Percentiles rank a stretch among this genome's conserved stretches.
These are phyloP conservation scores for Brassica rapa DNA, from an alignment of 345 rosid species.

Conservation along the genomic window DNA sequence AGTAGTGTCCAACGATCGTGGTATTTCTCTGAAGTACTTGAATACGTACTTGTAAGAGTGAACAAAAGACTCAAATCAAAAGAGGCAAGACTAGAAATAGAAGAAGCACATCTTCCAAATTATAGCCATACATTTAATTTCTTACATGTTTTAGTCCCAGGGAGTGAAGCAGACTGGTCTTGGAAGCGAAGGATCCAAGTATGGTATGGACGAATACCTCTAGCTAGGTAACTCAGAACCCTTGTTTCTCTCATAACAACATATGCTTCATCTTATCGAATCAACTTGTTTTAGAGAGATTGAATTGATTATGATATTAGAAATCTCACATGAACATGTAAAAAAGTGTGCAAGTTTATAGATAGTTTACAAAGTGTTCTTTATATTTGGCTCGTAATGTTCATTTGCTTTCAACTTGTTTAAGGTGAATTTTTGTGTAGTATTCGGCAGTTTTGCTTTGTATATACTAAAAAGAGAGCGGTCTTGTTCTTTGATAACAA, in stretches of 20 bases:
- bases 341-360: constrained; percentile 7
- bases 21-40: constrained; percentile 94
- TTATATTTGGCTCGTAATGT: not conserved
- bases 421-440: constrained; percentile 2
- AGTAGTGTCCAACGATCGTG: constrained; percentile 74
- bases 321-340: constrained; percentile 18
- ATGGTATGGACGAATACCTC: constrained; percentile 90
- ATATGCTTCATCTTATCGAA: not conserved
- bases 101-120: constrained; percentile 5
- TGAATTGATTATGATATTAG: constrained; percentile 6
- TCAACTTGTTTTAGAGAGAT: constrained; percentile 1
- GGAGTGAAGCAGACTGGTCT: constrained; percentile 95
- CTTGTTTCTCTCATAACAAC: constrained; percentile 14
- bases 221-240: constrained; percentile 54
- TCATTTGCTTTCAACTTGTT: not conserved
- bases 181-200: constrained; percentile 98
- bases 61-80: constrained; percentile 86
- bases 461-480: constrained; percentile 5
- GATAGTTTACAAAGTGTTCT: not conserved
- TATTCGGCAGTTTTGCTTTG: constrained; percentile 23
- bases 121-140: not conserved
- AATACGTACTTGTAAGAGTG: constrained; percentile 88
- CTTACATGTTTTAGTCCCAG: constrained; percentile 44
- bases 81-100: constrained; percentile 55
- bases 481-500: constrained; percentile 11